These are phyloP conservation scores for Teratosphaeria zuluensis DNA, from an alignment of 2,329 filamentous ascomycete genomes.

Conservation along the genomic window DNA sequence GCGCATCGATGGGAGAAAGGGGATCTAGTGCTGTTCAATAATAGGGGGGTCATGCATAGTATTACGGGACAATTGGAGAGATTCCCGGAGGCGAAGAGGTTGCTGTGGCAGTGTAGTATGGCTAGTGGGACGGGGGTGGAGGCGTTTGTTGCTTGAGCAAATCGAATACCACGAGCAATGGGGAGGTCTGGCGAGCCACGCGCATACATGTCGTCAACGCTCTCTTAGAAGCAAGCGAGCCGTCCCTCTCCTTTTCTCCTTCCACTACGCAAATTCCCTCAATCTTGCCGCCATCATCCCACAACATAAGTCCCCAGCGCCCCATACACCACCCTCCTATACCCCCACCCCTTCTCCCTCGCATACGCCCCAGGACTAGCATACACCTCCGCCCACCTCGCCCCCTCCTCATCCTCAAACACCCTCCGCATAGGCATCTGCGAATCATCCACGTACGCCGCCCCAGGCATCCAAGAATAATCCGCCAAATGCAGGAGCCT, in stretches of 20 bases:
- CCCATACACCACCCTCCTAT: not conserved
- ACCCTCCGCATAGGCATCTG: not conserved
- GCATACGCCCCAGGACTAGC: not conserved
- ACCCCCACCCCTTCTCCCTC: not conserved
- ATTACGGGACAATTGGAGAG: constrained; percentile 19
- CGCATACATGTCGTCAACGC: too few species aligned
- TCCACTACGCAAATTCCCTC: too few species aligned
- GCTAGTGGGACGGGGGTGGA: not conserved
- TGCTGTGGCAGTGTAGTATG: constrained; percentile 20
- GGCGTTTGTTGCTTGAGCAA: not conserved
- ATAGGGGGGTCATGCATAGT: constrained; percentile 24
- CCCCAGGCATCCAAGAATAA: not conserved
- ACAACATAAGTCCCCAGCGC: not conserved
- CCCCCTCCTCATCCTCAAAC: not conserved
- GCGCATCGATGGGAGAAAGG: constrained; percentile 23
- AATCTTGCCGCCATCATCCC: not conserved
- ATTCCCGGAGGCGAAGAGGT: constrained; percentile 9
- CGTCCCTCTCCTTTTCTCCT: too few species aligned
- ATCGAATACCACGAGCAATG: not conserved
- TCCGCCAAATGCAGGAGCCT: not conserved
- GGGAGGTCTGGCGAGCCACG: too few species aligned
- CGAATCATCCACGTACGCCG: not conserved
- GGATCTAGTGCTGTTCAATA: constrained; percentile 24
- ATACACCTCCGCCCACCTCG: not conserved
- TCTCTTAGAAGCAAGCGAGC: too few species aligned